Evolutionary conservation across 805 yeast genomes (phyloP), one percentile per base, ranked within the genome.

Genomic region (Schwanniomyces sp.): DNA sequence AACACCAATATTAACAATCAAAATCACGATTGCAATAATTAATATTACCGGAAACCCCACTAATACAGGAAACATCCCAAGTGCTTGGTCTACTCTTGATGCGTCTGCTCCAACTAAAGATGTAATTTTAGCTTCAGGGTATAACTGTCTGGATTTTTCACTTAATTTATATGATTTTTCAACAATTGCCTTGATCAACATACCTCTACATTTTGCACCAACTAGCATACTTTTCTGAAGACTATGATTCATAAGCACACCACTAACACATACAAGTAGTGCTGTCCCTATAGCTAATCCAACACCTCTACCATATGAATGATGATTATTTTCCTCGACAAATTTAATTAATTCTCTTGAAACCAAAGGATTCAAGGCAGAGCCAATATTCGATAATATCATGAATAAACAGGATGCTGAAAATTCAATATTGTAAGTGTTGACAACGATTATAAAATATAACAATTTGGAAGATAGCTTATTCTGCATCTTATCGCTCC

Each of bases 201-300:
- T 34, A 1, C 55, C 41, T 37, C 48, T 48, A 16, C 40, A 21
- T 40, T 54, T 43, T 16, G 52, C 52, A 10, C 59, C 61, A 4
- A 50, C 45, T 3, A 45, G 17, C 51, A 47, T 44, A 24, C 52
- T 47, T 36, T 44, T 28, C 12, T 52, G 55, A 14, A 54, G 29
- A 36, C 43, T 48, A 26, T 55, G 54, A 38, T 53, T 50, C 24
- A 50, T 48, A 6, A 46, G 26, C 12, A 51, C 7, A 3, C 53
- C 52, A 29, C 48, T 34, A 1, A 47, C 10, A 25, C 41, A 44
- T 9, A 83, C 75, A 61, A 89, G 66, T 0, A 68, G 50, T 34
- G 82, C 71, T 8, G 85, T 74, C n/a, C 91, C 94, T 34, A 88
- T 68, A 2, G 89, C 85, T 54, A 78, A 84, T 6, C 91, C 95